Evolutionary conservation across 148 eudicot species (phyloP), one percentile per base, ranked within the genome.

Genomic region (Fagopyrum esculentum): DNA sequence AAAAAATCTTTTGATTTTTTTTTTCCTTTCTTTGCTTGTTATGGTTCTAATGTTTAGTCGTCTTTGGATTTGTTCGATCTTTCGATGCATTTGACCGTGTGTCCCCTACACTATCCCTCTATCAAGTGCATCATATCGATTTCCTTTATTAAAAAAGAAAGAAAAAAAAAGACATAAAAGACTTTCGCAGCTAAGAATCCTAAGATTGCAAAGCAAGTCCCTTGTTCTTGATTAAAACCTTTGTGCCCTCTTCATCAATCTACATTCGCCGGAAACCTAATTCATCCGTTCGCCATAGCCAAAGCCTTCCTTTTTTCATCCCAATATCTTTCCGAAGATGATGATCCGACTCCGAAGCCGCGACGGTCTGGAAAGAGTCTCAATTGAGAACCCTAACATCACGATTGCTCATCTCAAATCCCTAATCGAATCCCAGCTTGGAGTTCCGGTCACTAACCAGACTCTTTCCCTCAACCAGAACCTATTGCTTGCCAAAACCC

Each of bases 271-370:
- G 40, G 40, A 66, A 66, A 66, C 71, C 71, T 40, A 40, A 35
- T 43, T 43, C 47, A 3, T 16, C 46, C 45, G 2, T 35, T 35
- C 2, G 45, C 69, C 69, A 30, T 63, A 63, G 69, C 69, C n/a
- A 63, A 11, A 30, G 9, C 16, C 69, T 63, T 30, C 69, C 29
- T 7, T 44, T 1, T 63, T 9, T 29, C 69, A 49, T 3, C 12
- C 11, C 52, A 49, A 49, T 49, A 2, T 12, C 52, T 5, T 4
- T 30, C 54, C 74, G 74, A 83, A 78, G 83, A 89, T 86, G 90
- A 83, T 91, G 88, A 87, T 94, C 85, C 84, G 98, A 82, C 81
- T 94, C 49, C 84, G 96, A 50, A 91, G 97, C 84, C 83, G 97
- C 43, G 98, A 94, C 43, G 97, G 97, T 13, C 49, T 90, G 5